Evolutionary conservation across 2,329 filamentous ascomycete genomes (phyloP).

Genomic region (Furcasterigmium furcatum): DNA sequence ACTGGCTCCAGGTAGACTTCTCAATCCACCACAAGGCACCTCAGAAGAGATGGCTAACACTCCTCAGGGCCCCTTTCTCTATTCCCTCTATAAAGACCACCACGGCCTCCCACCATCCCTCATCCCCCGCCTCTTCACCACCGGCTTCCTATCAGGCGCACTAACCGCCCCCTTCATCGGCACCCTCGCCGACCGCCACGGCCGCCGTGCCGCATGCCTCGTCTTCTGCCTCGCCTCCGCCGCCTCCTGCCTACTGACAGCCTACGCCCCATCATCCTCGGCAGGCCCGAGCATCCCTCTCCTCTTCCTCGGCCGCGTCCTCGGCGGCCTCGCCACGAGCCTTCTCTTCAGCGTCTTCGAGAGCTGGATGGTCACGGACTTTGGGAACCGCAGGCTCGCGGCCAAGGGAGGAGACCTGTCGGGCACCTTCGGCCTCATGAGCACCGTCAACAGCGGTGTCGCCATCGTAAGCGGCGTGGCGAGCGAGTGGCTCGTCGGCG

Average conservation of each 20-base stretch:
- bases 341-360: slow-evolving; percentile 58
- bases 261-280: slow-evolving; percentile 29
- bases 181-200: slow-evolving; percentile 43
- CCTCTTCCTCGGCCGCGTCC: slow-evolving; percentile 48
- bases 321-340: slow-evolving; percentile 53
- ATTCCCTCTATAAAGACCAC: slow-evolving; percentile 30
- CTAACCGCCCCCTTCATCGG: slow-evolving; percentile 43
- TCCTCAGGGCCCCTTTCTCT: slow-evolving; percentile 27
- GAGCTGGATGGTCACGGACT: slow-evolving; percentile 59
- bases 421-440: slow-evolving; percentile 47
- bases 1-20: slow-evolving; percentile 49
- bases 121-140: slow-evolving; percentile 37
- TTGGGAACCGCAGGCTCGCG: slow-evolving; percentile 37
- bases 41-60: neutral
- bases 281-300: slow-evolving; percentile 28
- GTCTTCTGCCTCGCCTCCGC: slow-evolving; percentile 52
- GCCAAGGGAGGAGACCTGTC: slow-evolving; percentile 38
- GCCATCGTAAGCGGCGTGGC: slow-evolving; percentile 49
- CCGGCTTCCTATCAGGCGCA: slow-evolving; percentile 41
- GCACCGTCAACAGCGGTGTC: slow-evolving; percentile 50
- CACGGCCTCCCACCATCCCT: slow-evolving; percentile 19
- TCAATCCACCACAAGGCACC: neutral
- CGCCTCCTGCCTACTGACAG: slow-evolving; percentile 42
- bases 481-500: slow-evolving; percentile 46
- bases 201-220: slow-evolving; percentile 49